Conservation (phyloP, 2,329 filamentous ascomycete genomes). For the Penicillium sp. region DNA sequence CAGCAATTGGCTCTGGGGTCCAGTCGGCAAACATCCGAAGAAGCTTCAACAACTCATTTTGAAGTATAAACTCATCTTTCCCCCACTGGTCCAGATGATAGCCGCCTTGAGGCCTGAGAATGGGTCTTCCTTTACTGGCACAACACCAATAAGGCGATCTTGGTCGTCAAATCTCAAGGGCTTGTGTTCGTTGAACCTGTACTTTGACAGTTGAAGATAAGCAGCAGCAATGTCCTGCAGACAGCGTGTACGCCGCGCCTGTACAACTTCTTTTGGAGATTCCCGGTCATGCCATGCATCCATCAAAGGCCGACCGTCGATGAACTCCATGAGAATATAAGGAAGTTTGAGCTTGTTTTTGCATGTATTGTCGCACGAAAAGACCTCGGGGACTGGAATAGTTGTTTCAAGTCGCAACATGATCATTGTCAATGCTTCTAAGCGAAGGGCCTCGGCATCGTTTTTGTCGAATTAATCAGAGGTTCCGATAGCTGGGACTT, state of each 20-base stretch:
- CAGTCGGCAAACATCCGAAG: slow-evolving; percentile 1
- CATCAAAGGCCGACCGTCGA: slow-evolving; percentile 24
- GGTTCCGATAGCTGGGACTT: slow-evolving; percentile 4
- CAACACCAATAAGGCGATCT: background rate
- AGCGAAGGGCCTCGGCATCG: slow-evolving; percentile 10
- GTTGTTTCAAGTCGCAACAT: slow-evolving; percentile 30
- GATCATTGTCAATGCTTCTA: slow-evolving; percentile 33
- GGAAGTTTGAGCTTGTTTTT: slow-evolving; percentile 27
- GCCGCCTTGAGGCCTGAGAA: background rate
- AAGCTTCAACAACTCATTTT: background rate
- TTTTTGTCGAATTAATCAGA: slow-evolving; percentile 6
- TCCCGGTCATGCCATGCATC: slow-evolving; percentile 28
- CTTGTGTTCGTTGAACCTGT: background rate
- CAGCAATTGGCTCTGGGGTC: background rate
- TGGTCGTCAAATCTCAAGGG: background rate
- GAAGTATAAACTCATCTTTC: background rate
- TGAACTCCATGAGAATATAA: slow-evolving; percentile 30
- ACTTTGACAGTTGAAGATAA: background rate
- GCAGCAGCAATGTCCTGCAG: background rate
- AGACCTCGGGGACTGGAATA: slow-evolving; percentile 33
- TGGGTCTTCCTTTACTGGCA: background rate
- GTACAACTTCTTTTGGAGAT: background rate
- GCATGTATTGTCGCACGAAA: slow-evolving; percentile 27
- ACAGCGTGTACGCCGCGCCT: background rate
- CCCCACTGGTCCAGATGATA: background rate